These are phyloP conservation scores for Trichoderma afroharzianum DNA, from an alignment of 2,329 filamentous ascomycete species.

Conservation along the genomic window DNA sequence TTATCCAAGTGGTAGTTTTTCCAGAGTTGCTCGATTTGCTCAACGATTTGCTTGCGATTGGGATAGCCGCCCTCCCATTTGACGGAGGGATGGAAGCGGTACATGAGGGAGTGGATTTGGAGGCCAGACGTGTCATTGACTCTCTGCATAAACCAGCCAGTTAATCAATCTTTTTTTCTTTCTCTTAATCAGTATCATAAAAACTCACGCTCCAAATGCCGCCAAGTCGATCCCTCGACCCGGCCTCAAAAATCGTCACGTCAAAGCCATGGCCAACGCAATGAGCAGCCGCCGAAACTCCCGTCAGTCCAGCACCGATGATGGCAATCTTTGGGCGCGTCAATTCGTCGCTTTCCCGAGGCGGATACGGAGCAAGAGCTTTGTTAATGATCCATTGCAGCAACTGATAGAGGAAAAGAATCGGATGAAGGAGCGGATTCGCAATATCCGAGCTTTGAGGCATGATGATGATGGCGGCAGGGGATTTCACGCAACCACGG, in stretches of 20 bases:
- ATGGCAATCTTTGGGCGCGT: conserved; percentile 63
- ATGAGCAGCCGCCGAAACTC: conserved; percentile 75
- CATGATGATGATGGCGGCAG: background rate
- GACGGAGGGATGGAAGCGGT: conserved; percentile 79
- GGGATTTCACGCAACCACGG: background rate
- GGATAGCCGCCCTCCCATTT: conserved; percentile 75
- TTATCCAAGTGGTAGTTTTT: conserved; percentile 67
- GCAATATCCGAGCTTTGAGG: conserved; percentile 17
- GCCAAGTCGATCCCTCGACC: conserved; percentile 61
- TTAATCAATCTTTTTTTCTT: background rate
- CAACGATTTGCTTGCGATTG: conserved; percentile 68
- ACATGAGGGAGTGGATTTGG: conserved; percentile 84
- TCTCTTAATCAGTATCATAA: background rate
- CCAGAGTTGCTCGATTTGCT: conserved; percentile 70
- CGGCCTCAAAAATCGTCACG: conserved; percentile 73
- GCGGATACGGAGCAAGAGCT: conserved; percentile 67
- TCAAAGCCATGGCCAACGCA: conserved; percentile 85
- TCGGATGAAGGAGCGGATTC: conserved; percentile 47
- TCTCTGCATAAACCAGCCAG: conserved; percentile 42
- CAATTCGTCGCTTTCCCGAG: conserved; percentile 54
- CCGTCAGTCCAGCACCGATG: conserved; percentile 68
- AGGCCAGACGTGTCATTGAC: conserved; percentile 80
- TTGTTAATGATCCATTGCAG: conserved; percentile 61
- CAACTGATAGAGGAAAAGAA: conserved; percentile 61
- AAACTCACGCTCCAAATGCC: conserved; percentile 73